These are phyloP conservation scores for Amanita pseudoporphyria DNA, from an alignment of 768 basidiomycete genomes.

Conservation along the genomic window DNA sequence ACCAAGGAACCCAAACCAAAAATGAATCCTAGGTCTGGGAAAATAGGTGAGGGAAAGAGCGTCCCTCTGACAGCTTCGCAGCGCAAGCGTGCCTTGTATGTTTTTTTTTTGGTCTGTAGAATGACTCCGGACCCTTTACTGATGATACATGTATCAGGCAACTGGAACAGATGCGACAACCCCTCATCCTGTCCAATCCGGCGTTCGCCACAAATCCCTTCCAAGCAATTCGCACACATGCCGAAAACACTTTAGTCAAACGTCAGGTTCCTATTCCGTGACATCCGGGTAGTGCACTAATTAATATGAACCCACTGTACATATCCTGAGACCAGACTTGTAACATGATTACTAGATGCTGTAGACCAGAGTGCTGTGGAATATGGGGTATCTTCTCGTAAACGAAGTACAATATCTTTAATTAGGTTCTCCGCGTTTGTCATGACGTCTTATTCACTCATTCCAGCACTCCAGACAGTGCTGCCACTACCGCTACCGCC, in stretches of 20 bases:
- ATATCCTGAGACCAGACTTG: not conserved
- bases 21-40: slow-evolving; percentile 27
- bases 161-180: slow-evolving; percentile 59
- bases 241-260: slow-evolving; percentile 65
- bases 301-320: too few species aligned
- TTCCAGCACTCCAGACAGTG: slow-evolving; percentile 84
- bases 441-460: slow-evolving; percentile 38
- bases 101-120: slow-evolving; percentile 11
- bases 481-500: slow-evolving; percentile 65
- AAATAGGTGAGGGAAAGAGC: slow-evolving; percentile 60
- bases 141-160: slow-evolving; percentile 30
- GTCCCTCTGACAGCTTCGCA: slow-evolving; percentile 51
- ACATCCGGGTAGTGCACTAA: too few species aligned
- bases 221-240: slow-evolving; percentile 69
- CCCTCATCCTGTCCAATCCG: slow-evolving; percentile 56
- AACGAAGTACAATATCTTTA: not conserved
- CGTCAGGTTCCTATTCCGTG: slow-evolving; percentile 18
- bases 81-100: slow-evolving; percentile 61
- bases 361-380: not conserved
- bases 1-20: slow-evolving; percentile 12
- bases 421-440: not conserved
- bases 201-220: slow-evolving; percentile 65
- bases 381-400: not conserved
- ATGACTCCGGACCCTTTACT: not conserved
- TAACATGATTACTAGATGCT: not conserved